Evolutionary conservation across 345 rosid species (phyloP), one percentile per base, ranked within the genome.

Genomic region (Eucalyptus marginata): DNA sequence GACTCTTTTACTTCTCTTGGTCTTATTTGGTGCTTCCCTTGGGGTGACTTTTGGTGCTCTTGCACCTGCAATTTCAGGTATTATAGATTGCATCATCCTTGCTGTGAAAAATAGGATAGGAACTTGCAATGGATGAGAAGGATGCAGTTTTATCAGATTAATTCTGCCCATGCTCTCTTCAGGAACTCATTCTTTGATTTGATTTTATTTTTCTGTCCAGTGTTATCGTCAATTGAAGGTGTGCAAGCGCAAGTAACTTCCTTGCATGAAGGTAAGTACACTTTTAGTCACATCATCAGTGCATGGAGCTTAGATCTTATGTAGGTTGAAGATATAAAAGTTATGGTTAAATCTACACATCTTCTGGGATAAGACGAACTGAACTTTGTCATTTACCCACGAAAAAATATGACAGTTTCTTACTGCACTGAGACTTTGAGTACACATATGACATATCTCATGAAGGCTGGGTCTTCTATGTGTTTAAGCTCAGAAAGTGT

Each of bases 61-160:
- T 86, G 95, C 97, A 54, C 99, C 99, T 5, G 98, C 99, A 58
- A 95, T 98, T 87, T 94, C 99, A 87, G 94, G 99, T 97, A 89
- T 89, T 79, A 20, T 2, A 40, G 44, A 84, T 7, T 49, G 86
- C 44, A 59, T 9, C 13, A 86, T 46, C 56, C 58, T 36, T 76
- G 33, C 66, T 56, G 54, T 62, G 49, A 54, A 50, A 79, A 76
- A 76, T 76, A 76, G 29, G 84, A 40, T 40, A 10, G 47, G 84
- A 40, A 76, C 84, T 76, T 76, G 47, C 44, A 76, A 40, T 20
- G 84, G 47, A 40, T 20, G 84, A 76, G 83, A 36, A 36, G 27
- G 83, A 76, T 40, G 83, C 47, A 76, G 14, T 68, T 71, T 64
- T 87, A 79, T 51, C 43, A 71, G 52, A 58, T 76, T n/a, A 25